Evolutionary conservation across 441 rosid species (phyloP).

Genomic region (Erodium moschatum): DNA sequence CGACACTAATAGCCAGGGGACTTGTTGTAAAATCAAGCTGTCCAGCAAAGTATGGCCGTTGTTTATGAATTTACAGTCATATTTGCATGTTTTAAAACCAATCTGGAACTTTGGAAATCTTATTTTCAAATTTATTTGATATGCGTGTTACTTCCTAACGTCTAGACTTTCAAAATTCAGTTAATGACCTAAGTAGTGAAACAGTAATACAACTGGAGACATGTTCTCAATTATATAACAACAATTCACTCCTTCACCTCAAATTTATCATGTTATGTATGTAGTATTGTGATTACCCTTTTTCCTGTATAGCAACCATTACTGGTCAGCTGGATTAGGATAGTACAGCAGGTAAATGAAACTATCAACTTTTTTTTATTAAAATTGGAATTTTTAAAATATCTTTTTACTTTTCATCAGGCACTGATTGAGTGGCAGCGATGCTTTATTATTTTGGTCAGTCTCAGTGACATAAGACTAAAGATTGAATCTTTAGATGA

Average conservation of each 20-base stretch:
- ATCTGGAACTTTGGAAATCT: neutral
- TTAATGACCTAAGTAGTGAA: neutral
- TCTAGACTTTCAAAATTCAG: neutral
- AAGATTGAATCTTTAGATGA: neutral
- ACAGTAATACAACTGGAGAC: too few species aligned
- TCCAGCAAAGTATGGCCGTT: slow-evolving; percentile 72
- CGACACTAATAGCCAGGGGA: slow-evolving; percentile 66
- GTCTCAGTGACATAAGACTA: neutral
- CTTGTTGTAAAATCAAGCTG: slow-evolving; percentile 80
- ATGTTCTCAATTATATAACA: neutral
- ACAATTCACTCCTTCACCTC: neutral
- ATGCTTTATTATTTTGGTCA: neutral
- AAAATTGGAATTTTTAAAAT: too few species aligned
- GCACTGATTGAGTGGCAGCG: neutral
- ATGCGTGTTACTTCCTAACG: neutral
- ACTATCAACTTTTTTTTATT: too few species aligned
- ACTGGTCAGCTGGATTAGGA: neutral
- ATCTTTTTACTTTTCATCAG: neutral
- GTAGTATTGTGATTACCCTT: neutral
- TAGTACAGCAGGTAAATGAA: neutral
- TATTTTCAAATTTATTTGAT: neutral
- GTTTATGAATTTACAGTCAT: slow-evolving; percentile 3
- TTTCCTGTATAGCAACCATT: neutral
- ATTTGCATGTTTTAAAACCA: neutral
- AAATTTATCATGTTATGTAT: neutral